These are phyloP conservation scores for Aspergillus sp. DNA, from an alignment of 2,329 filamentous ascomycete genomes.

Conservation along the genomic window DNA sequence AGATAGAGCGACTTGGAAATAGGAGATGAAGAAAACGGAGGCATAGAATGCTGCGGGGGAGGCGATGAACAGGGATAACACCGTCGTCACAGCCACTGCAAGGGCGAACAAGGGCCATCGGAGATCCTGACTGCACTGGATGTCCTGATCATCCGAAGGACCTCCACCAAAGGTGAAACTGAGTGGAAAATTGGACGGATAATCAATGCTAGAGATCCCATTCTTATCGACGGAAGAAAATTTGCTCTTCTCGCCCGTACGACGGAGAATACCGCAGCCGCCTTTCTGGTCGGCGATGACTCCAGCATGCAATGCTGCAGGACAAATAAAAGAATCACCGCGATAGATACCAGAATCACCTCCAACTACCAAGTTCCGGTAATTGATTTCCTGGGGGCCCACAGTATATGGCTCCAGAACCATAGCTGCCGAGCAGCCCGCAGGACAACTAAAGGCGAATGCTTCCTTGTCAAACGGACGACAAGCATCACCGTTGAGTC, in stretches of 20 bases:
- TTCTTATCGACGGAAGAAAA: constrained; percentile 45
- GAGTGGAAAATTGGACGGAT: constrained; percentile 54
- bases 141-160: constrained; percentile 6
- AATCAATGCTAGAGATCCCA: constrained; percentile 49
- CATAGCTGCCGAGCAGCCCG: constrained; percentile 50
- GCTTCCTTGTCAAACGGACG: constrained; percentile 51
- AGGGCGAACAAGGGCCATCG: constrained; percentile 56
- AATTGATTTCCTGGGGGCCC: constrained; percentile 52
- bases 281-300: constrained; percentile 50
- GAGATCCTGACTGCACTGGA: constrained; percentile 47
- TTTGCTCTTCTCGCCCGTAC: constrained; percentile 46
- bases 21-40: constrained; percentile 51
- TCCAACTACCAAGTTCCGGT: constrained; percentile 51
- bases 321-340: constrained; percentile 58
- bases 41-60: constrained; percentile 54
- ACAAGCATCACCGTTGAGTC: constrained; percentile 53
- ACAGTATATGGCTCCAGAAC: constrained; percentile 53
- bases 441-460: constrained; percentile 55
- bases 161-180: constrained; percentile 51
- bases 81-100: constrained; percentile 49
- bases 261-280: constrained; percentile 53
- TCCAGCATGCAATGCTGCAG: constrained; percentile 56
- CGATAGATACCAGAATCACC: constrained; percentile 51
- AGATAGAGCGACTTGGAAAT: constrained; percentile 57
- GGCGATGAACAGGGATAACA: constrained; percentile 54